phyloP scores from a whole-genome alignment of 192 early-diverging fungal genomes.

The Umbelopsis isabellina region DNA sequence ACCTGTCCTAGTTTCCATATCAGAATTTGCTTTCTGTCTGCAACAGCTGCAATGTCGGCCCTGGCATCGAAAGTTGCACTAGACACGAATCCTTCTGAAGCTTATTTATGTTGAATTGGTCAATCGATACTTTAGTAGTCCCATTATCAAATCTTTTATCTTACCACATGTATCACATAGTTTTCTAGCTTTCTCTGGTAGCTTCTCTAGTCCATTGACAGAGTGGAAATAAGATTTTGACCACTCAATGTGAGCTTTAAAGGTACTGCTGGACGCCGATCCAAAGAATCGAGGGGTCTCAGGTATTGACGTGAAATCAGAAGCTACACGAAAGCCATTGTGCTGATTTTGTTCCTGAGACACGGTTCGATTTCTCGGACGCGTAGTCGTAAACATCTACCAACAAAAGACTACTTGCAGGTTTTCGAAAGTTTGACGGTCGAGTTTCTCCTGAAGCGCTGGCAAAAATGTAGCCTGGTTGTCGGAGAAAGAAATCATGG shows the following conservation, averaged over 20 bases:
- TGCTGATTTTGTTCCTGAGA: constrained; percentile 7
- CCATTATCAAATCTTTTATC: not conserved
- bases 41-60: not conserved
- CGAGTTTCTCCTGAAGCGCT: no score
- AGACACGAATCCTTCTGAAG: not conserved
- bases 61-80: constrained; percentile 1
- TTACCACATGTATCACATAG: constrained; percentile 5
- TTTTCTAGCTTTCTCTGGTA: constrained; percentile 1
- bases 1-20: constrained; percentile 19
- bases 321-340: not conserved
- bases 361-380: constrained; percentile 18
- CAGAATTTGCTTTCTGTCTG: not conserved
- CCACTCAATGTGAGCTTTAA: constrained; percentile 12
- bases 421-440: not conserved
- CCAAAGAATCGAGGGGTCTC: constrained; percentile 12
- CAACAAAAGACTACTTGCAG: not conserved
- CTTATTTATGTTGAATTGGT: not conserved
- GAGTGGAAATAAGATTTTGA: constrained; percentile 18
- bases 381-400: constrained; percentile 18
- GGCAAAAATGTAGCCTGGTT: no score
- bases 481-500: no score
- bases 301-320: constrained; percentile 14
- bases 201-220: not conserved
- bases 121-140: not conserved
- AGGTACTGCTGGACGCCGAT: not conserved